Percentiles rank a stretch among this genome's conserved stretches.
Conservation (phyloP, 805 yeast genomes). For the Wickerhamomyces ciferrii region DNA sequence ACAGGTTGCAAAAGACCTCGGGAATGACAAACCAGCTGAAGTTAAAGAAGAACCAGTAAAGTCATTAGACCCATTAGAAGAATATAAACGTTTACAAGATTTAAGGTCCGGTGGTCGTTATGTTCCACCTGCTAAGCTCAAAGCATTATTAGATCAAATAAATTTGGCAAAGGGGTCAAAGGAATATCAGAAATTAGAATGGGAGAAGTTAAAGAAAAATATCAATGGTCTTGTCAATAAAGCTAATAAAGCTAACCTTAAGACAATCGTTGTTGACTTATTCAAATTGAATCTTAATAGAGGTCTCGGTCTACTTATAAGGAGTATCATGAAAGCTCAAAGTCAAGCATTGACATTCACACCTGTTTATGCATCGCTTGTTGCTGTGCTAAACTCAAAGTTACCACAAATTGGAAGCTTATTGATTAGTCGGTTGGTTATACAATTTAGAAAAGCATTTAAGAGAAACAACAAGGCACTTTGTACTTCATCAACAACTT, state of each 20-base stretch:
- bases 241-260: conserved; percentile 41
- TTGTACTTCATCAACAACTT: conserved; percentile 38
- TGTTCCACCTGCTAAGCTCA: conserved; percentile 49
- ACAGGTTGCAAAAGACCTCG: neutral
- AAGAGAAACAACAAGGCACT: conserved; percentile 37
- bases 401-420: conserved; percentile 66
- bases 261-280: conserved; percentile 40
- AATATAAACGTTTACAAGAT: conserved; percentile 30
- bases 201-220: conserved; percentile 47
- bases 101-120: conserved; percentile 41
- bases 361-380: conserved; percentile 50
- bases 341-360: conserved; percentile 34
- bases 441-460: conserved; percentile 53
- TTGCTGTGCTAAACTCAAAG: conserved; percentile 57
- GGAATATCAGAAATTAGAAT: conserved; percentile 45
- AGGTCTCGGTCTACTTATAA: conserved; percentile 58
- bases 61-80: conserved; percentile 23
- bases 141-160: conserved; percentile 34
- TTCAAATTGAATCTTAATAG: conserved; percentile 53
- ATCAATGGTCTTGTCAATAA: conserved; percentile 46
- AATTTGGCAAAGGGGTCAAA: conserved; percentile 24
- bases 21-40: neutral
- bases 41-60: neutral
- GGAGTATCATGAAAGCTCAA: conserved; percentile 52
- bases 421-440: conserved; percentile 44